Evolutionary conservation across 345 rosid genomes (phyloP).

Genomic region (Dipteronia dyeriana): DNA sequence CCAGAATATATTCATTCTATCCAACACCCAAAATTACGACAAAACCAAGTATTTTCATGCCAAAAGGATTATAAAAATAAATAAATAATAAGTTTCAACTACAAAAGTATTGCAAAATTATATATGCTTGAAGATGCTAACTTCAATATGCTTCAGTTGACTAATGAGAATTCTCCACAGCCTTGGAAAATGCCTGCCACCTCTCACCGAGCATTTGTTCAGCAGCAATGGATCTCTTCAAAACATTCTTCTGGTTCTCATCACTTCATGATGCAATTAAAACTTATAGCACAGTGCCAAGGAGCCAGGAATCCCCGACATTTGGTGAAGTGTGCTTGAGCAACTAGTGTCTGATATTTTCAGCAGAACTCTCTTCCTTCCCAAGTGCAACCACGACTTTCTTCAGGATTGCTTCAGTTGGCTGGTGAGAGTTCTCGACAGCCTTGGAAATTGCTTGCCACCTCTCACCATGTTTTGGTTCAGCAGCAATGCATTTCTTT

Average conservation of each 20-base stretch:
- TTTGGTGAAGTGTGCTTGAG: constrained; percentile 54
- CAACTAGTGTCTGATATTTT: constrained; percentile 43
- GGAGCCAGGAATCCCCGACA: constrained; percentile 77
- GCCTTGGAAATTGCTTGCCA: constrained; percentile 87
- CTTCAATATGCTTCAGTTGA: constrained; percentile 77
- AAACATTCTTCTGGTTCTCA: constrained; percentile 69
- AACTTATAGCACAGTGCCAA: constrained; percentile 80
- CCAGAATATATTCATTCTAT: background rate
- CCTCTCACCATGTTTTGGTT: constrained; percentile 89
- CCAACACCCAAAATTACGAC: background rate
- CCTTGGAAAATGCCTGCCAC: constrained; percentile 81
- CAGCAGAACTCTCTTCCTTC: constrained; percentile 76
- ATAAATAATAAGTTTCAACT: background rate
- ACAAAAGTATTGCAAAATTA: background rate
- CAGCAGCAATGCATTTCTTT: constrained; percentile 68
- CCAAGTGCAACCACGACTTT: constrained; percentile 68
- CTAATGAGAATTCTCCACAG: constrained; percentile 90
- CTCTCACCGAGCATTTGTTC: constrained; percentile 90
- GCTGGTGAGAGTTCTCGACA: constrained; percentile 87
- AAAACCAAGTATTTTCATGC: background rate
- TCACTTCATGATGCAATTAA: constrained; percentile 77
- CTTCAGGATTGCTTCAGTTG: constrained; percentile 77
- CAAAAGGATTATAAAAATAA: no score
- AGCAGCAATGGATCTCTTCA: constrained; percentile 65
- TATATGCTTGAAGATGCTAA: no score